phyloP scores from a whole-genome alignment of 1,284 basidiomycete genomes.

The Cutaneotrichosporon curvatum region DNA sequence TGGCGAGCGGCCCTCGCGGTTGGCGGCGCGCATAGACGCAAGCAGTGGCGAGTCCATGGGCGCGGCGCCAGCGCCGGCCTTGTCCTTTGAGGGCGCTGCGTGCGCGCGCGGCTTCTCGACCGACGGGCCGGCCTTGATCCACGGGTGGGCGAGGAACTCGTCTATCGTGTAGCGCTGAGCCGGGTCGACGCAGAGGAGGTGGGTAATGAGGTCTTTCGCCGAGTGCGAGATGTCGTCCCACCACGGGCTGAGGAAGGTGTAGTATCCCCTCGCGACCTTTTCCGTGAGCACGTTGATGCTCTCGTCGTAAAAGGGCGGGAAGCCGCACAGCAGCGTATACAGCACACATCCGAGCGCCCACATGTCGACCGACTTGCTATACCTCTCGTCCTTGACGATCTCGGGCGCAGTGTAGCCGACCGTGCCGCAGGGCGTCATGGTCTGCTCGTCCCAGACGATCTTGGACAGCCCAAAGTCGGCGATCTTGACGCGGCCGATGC shows the following conservation, averaged over 20 bases:
- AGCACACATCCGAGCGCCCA: slow-evolving; percentile 98
- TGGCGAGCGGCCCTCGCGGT: slow-evolving; percentile 75
- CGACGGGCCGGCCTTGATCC: slow-evolving; percentile 54
- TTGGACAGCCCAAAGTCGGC: slow-evolving; percentile 98
- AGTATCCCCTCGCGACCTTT: slow-evolving; percentile 95
- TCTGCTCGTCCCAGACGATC: slow-evolving; percentile 98
- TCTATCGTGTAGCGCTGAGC: slow-evolving; percentile 94
- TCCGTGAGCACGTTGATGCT: slow-evolving; percentile 97
- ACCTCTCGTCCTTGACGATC: slow-evolving; percentile 98
- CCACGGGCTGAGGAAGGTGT: slow-evolving; percentile 98
- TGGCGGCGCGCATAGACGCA: slow-evolving; percentile 64
- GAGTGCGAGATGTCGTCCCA: slow-evolving; percentile 92
- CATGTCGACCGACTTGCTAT: slow-evolving; percentile 98
- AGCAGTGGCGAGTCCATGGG: slow-evolving; percentile 89
- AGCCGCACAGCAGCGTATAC: slow-evolving; percentile 97
- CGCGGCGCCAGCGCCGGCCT: slow-evolving; percentile 41
- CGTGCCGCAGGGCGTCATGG: slow-evolving; percentile 98
- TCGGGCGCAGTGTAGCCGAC: slow-evolving; percentile 99
- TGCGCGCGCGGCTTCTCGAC: slow-evolving; percentile 48
- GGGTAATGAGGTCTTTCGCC: slow-evolving; percentile 91
- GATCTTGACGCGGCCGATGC: slow-evolving; percentile 96
- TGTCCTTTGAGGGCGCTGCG: neutral
- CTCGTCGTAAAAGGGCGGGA: slow-evolving; percentile 98
- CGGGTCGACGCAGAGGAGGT: slow-evolving; percentile 92
- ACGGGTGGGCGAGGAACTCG: slow-evolving; percentile 94